Conservation (phyloP, 768 basidiomycete genomes). For the Guyanaporus albipodus region DNA sequence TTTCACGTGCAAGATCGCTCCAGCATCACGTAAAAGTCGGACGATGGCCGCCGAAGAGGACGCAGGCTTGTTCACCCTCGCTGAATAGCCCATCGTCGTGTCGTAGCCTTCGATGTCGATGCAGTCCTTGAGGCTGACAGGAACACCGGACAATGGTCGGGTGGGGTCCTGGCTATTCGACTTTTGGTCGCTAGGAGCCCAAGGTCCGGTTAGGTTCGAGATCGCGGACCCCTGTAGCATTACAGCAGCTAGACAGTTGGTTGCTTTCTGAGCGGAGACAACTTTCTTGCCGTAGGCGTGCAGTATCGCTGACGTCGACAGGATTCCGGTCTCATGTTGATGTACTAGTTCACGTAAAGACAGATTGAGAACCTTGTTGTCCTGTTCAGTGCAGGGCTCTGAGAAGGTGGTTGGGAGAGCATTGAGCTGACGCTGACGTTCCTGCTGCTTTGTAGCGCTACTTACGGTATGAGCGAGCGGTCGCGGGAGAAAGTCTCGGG, state of each 20-base stretch:
- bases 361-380: conserved; percentile 34
- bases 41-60: conserved; percentile 36
- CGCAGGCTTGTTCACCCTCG: conserved; percentile 34
- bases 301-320: conserved; percentile 32
- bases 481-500: not conserved
- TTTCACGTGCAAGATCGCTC: conserved; percentile 40
- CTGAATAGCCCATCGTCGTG: conserved; percentile 43
- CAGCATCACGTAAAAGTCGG: conserved; percentile 39
- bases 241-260: conserved; percentile 50
- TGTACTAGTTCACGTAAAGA: conserved; percentile 36
- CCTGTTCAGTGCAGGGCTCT: conserved; percentile 31
- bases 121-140: conserved; percentile 47
- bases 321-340: conserved; percentile 24
- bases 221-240: conserved; percentile 33
- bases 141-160: conserved; percentile 41
- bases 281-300: conserved; percentile 40
- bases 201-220: conserved; percentile 5
- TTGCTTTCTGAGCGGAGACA: conserved; percentile 38
- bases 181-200: conserved; percentile 6
- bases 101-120: conserved; percentile 44
- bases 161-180: not conserved
- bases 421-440: conserved; percentile 28
- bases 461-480: not conserved
- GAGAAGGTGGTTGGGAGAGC: conserved; percentile 29
- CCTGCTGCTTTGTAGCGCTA: conserved; percentile 35